Conservation (phyloP, 129 eudicot genomes). For the Logfia minima region DNA sequence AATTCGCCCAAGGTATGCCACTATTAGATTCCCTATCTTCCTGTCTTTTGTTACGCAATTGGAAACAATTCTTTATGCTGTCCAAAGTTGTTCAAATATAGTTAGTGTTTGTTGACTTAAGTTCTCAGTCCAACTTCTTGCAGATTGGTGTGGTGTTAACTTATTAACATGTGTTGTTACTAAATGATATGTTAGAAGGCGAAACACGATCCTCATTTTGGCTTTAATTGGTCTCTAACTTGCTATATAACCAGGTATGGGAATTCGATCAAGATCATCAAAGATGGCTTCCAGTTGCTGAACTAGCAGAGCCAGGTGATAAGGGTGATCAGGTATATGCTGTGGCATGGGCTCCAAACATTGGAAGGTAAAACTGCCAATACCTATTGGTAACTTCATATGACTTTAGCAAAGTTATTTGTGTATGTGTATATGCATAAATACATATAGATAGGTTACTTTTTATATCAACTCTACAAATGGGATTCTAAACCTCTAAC, state of each 20-base stretch:
- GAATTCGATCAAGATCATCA: conserved; percentile 97
- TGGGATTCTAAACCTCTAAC: conserved; percentile 1
- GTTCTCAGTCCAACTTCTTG: conserved; percentile 16
- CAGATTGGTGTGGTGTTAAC: background rate
- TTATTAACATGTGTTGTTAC: background rate
- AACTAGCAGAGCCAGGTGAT: conserved; percentile 69
- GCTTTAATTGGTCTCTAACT: conserved; percentile 14
- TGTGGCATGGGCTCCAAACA: conserved; percentile 92
- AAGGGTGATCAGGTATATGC: conserved; percentile 61
- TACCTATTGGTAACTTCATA: background rate
- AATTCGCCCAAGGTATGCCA: conserved; percentile 80
- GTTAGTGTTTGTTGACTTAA: conserved; percentile 1
- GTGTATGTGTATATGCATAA: background rate
- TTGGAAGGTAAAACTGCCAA: conserved; percentile 62
- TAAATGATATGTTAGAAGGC: background rate
- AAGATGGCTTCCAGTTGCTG: conserved; percentile 99
- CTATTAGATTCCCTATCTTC: conserved; percentile 4
- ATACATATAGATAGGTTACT: background rate
- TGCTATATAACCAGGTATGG: conserved; percentile 64
- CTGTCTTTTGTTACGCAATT: conserved; percentile 5
- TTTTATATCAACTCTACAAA: background rate
- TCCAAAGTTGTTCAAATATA: background rate
- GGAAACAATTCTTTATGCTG: conserved; percentile 4
- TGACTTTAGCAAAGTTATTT: background rate
- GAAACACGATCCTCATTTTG: background rate